Evolutionary conservation across 179 eudicot genomes (phyloP).

Genomic region (Silene noctiflora): DNA sequence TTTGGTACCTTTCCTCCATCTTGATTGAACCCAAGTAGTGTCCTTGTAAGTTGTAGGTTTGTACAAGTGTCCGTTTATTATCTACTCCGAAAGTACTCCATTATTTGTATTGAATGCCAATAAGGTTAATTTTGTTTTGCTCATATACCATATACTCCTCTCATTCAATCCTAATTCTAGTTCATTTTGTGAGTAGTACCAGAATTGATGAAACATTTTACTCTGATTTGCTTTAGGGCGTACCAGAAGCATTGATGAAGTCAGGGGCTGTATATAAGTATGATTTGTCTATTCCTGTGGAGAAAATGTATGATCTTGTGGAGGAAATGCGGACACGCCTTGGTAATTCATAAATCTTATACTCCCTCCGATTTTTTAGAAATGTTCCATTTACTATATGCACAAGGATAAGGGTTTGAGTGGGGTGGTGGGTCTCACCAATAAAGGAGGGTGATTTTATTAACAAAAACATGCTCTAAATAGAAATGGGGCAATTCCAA

Average conservation of each 20-base stretch:
- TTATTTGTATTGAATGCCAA: background rate
- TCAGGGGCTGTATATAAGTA: constrained; percentile 95
- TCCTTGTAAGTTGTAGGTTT: too few relatives aligned
- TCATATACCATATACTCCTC: background rate
- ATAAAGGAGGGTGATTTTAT: too few relatives aligned
- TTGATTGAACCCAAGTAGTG: background rate
- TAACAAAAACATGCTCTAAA: too few relatives aligned
- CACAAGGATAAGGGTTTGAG: too few relatives aligned
- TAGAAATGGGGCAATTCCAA: too few relatives aligned
- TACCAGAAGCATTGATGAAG: constrained; percentile 90
- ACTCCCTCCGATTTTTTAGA: too few relatives aligned
- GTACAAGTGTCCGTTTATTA: too few relatives aligned
- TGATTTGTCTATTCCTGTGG: constrained; percentile 89
- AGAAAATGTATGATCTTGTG: constrained; percentile 89
- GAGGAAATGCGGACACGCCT: constrained; percentile 83
- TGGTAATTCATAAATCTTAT: constrained; percentile 40
- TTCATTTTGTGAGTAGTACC: background rate
- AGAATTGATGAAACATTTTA: background rate
- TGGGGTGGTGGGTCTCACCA: too few relatives aligned
- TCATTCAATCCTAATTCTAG: background rate
- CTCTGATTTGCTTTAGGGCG: constrained; percentile 46
- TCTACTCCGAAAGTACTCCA: background rate
- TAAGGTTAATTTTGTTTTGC: background rate
- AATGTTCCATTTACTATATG: too few relatives aligned
- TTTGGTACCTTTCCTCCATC: background rate